These are phyloP conservation scores for Lolium perenne DNA, from an alignment of 176 grass and related monocot genomes.

Conservation along the genomic window DNA sequence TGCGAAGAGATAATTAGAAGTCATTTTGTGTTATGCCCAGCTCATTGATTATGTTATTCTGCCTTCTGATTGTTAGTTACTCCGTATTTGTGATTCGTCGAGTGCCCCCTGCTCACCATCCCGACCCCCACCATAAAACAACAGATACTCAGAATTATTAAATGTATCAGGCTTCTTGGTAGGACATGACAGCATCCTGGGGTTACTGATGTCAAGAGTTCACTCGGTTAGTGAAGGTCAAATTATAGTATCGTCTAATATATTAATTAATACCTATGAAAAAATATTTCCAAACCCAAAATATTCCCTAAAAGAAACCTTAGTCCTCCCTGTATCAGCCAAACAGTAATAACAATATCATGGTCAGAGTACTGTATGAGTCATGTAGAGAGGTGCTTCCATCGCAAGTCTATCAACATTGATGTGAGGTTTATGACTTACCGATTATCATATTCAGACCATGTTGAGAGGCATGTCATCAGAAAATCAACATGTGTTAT, in stretches of 20 bases:
- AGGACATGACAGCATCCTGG: background rate
- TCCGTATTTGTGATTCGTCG: too few relatives aligned
- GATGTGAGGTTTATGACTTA: background rate
- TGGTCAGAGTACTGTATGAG: background rate
- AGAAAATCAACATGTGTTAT: background rate
- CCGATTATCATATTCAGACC: background rate
- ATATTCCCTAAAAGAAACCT: background rate
- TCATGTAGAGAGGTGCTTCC: background rate
- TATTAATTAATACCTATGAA: background rate
- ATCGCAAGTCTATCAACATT: background rate
- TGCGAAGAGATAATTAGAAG: background rate
- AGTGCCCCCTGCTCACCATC: background rate
- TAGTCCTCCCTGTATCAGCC: background rate
- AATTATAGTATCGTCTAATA: background rate
- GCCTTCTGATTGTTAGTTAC: background rate
- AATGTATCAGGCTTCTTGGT: conserved; percentile 8
- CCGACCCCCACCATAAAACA: background rate
- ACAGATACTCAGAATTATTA: background rate
- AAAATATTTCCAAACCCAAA: background rate
- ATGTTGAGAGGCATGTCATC: conserved; percentile 4
- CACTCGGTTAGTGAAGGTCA: background rate
- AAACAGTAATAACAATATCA: background rate
- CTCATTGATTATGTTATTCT: background rate
- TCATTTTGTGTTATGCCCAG: background rate
- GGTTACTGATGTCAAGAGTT: conserved; percentile 28